These are phyloP conservation scores for Mycena sp. DNA, from an alignment of 1,284 basidiomycete species.

Conservation along the genomic window DNA sequence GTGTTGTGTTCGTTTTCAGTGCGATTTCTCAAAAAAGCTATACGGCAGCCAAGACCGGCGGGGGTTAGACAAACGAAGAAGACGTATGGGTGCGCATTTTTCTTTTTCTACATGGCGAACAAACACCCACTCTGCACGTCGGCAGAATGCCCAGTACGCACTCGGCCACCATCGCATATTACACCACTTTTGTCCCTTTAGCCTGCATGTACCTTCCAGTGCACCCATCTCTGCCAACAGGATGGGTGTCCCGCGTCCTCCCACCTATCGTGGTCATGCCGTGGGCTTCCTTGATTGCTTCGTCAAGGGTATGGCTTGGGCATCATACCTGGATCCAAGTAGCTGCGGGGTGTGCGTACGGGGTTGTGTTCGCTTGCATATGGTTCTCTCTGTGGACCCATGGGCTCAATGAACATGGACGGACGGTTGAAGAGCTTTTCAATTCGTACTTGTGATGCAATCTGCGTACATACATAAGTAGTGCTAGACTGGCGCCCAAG, in stretches of 20 bases:
- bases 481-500: too few relatives aligned
- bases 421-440: constrained; percentile 35
- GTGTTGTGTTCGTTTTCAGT: constrained; percentile 69
- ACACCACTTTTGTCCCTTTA: constrained; percentile 72
- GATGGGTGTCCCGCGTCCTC: constrained; percentile 46
- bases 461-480: not conserved
- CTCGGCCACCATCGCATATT: constrained; percentile 80
- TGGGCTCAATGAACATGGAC: constrained; percentile 46
- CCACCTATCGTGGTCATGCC: constrained; percentile 59
- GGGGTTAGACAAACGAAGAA: constrained; percentile 51
- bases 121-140: not conserved
- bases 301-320: constrained; percentile 82
- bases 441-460: constrained; percentile 11
- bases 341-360: constrained; percentile 69
- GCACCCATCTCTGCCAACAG: constrained; percentile 49
- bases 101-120: not conserved
- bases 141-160: constrained; percentile 90
- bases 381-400: constrained; percentile 74
- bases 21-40: constrained; percentile 72
- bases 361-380: constrained; percentile 59
- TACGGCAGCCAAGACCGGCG: constrained; percentile 79
- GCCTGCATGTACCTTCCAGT: constrained; percentile 61
- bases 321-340: constrained; percentile 86
- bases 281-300: constrained; percentile 64
- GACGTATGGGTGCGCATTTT: constrained; percentile 67